Percentiles rank a stretch among this genome's conserved stretches.
Conservation (phyloP, 441 rosid genomes). For the Gossypium davidsonii region DNA sequence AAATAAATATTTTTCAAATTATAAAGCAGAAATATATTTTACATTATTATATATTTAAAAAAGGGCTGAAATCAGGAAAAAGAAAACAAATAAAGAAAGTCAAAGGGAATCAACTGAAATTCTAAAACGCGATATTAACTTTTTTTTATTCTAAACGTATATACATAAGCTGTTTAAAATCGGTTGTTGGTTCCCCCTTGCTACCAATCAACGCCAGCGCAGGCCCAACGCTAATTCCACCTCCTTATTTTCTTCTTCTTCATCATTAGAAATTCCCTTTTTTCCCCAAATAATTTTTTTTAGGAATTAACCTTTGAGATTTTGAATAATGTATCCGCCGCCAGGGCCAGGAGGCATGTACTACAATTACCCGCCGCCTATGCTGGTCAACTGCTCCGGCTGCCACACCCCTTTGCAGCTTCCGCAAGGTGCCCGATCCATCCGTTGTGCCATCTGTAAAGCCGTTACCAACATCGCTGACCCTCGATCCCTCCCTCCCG, state of each 20-base stretch:
- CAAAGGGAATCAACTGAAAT: no score
- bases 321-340: slow-evolving; percentile 4
- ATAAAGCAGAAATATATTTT: no score
- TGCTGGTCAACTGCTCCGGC: slow-evolving; percentile 73
- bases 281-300: background rate
- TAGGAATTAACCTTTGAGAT: background rate
- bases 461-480: slow-evolving; percentile 72
- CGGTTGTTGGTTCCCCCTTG: background rate
- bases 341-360: slow-evolving; percentile 3
- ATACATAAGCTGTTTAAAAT: no score
- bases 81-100: no score
- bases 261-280: background rate
- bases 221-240: background rate
- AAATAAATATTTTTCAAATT: no score
- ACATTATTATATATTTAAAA: no score
- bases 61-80: no score
- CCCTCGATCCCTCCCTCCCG: slow-evolving; percentile 44
- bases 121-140: no score
- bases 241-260: background rate
- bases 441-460: slow-evolving; percentile 80
- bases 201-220: background rate
- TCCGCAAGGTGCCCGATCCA: slow-evolving; percentile 72
- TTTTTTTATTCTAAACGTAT: no score
- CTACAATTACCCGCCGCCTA: slow-evolving; percentile 22
- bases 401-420: slow-evolving; percentile 76